phyloP scores from a whole-genome alignment of 139 green algal species.

The Coelastrella sp. region DNA sequence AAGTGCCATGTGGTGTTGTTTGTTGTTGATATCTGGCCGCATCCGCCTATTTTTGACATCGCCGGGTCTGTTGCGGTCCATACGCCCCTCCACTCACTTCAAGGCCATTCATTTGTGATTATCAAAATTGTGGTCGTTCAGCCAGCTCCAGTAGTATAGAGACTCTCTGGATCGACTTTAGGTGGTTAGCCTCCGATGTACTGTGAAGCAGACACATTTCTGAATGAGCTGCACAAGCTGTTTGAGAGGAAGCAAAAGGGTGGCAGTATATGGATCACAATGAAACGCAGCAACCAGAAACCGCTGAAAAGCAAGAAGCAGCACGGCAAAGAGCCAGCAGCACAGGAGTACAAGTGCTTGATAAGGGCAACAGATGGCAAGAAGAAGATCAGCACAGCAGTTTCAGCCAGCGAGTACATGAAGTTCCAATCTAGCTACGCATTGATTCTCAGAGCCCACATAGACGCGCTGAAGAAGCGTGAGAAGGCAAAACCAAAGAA shows the following conservation, averaged over 20 bases:
- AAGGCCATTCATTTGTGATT: not conserved
- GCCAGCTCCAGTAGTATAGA: not conserved
- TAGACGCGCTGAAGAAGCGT: conserved; percentile 72
- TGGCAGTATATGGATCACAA: conserved; percentile 76
- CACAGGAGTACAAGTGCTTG: conserved; percentile 72
- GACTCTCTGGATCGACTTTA: not conserved
- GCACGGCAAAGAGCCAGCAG: conserved; percentile 23
- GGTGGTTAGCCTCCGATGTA: conserved; percentile 3
- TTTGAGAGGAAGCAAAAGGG: conserved; percentile 73
- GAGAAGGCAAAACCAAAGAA: conserved; percentile 59
- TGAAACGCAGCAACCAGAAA: conserved; percentile 75
- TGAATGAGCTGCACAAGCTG: conserved; percentile 83
- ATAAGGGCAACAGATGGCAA: conserved; percentile 85
- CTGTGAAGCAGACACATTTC: conserved; percentile 74
- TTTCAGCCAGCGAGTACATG: conserved; percentile 59
- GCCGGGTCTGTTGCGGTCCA: too few relatives aligned
- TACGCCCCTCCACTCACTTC: not conserved
- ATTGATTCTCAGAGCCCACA: conserved; percentile 56
- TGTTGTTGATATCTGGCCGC: too few relatives aligned
- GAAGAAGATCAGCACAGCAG: conserved; percentile 77
- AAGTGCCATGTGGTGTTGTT: too few relatives aligned
- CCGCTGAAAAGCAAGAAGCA: conserved; percentile 43
- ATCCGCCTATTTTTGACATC: too few relatives aligned
- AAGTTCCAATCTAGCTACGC: conserved; percentile 73
- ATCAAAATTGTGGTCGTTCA: not conserved